A percentile compares a stretch with the other conserved stretches of the same genome.
Conservation (phyloP, 2,329 filamentous ascomycete species). For the Myriosclerotinia curreyana region DNA sequence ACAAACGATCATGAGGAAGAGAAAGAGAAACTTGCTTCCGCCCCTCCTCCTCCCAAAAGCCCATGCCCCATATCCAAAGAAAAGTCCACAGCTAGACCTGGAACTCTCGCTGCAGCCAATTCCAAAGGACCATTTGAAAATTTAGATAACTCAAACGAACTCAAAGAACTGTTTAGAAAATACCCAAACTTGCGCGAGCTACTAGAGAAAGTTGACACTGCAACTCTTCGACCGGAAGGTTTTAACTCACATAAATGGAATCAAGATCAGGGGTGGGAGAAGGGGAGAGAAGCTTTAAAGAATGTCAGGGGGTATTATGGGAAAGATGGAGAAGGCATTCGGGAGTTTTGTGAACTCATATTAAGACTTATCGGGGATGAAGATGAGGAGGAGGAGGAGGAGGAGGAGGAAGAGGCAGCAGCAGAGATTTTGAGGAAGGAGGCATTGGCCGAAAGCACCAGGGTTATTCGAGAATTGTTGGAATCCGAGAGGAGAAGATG, state of each 20-base stretch:
- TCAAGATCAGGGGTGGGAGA: constrained; percentile 54
- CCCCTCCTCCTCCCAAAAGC: constrained; percentile 27
- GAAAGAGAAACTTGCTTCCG: constrained; percentile 1
- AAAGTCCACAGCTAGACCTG: constrained; percentile 19
- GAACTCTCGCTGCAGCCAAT: constrained; percentile 31
- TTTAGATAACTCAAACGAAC: constrained; percentile 50
- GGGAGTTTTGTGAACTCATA: constrained; percentile 59
- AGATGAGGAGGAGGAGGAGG: constrained; percentile 34
- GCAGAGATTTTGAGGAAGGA: constrained; percentile 47
- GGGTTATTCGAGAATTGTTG: constrained; percentile 50
- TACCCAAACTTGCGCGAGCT: constrained; percentile 51
- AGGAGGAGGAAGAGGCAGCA: constrained; percentile 37
- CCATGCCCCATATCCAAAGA: constrained; percentile 9
- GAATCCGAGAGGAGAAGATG: constrained; percentile 41
- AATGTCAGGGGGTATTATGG: constrained; percentile 49
- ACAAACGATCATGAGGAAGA: constrained; percentile 11
- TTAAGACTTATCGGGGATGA: constrained; percentile 47
- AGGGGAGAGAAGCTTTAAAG: constrained; percentile 54
- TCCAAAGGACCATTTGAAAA: constrained; percentile 48
- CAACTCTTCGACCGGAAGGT: constrained; percentile 47
- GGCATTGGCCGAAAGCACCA: constrained; percentile 43
- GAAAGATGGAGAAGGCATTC: constrained; percentile 57
- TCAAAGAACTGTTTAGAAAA: constrained; percentile 50
- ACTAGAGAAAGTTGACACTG: constrained; percentile 49
- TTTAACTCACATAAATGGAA: constrained; percentile 47